Base-by-base conservation (phyloP, 1,284 basidiomycete species). In the Golubevia sp. region DNA sequence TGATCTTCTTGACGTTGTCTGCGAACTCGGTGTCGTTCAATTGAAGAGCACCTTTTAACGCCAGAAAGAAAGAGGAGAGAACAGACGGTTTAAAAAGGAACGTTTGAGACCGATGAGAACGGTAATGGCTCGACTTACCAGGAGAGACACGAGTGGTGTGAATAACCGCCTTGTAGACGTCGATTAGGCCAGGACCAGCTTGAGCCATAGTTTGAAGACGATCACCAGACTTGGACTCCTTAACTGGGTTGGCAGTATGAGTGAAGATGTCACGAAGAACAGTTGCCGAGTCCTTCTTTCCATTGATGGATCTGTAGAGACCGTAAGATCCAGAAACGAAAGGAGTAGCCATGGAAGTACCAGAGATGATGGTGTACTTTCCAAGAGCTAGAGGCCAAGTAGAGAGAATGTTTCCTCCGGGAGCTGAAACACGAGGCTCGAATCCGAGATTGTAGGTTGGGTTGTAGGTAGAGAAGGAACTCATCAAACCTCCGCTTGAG, bases 291-390 rank as follows among this genome's bases (percentile, higher is more conserved):
- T 71, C 8, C 82, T 81, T 58, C 62, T 86, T 87, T 24, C 89
- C 88, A 76, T 87, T 88, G 30, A 86, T 87, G 24, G 86, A 80
- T 53, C 91, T 85, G 58, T 90, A 86, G 2, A 92, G 86, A 1
- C 90, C 91, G 15, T 88, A 86, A 49, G 87, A 86, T 8, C 90
- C 91, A 2, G 91, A 88, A 56, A 89, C 85, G 62, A 88, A 89
- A 1, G 85, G 61, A 2, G 77, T 70, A 0, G 81, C 68, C 73
- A 79, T 74, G 56, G 70, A 72, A 8, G 78, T 83, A 20, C 87
- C 88, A 21, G 86, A 88, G 38, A 83, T 67, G 51, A 87, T 82
- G 3, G 83, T 84, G 63, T 85, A 86, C 11, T 84, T 84, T 49
- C 88, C 66, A 67, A 13, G 67, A 58, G 18, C 66, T 60, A 25